phyloP scores from a whole-genome alignment of 2,329 filamentous ascomycete genomes.

The Alternaria arbusti region DNA sequence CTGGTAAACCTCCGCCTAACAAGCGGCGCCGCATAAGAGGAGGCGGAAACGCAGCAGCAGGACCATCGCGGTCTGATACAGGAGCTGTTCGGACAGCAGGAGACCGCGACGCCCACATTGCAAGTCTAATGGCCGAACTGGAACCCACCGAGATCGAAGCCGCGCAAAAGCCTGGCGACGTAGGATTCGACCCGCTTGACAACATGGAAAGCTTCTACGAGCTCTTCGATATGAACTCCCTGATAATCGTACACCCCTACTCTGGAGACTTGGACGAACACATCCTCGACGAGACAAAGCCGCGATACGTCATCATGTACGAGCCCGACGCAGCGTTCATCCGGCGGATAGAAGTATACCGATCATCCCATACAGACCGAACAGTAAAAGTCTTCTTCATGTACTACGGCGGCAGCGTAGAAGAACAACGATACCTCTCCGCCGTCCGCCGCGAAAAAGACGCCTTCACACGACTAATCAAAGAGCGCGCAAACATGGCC shows the following conservation, averaged over 20 bases:
- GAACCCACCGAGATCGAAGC: slow-evolving; percentile 80
- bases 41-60: slow-evolving; percentile 67
- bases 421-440: slow-evolving; percentile 92
- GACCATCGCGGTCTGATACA: slow-evolving; percentile 69
- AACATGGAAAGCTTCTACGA: slow-evolving; percentile 93
- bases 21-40: slow-evolving; percentile 87
- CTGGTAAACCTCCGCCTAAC: slow-evolving; percentile 75
- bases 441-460: slow-evolving; percentile 95
- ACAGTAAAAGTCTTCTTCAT: slow-evolving; percentile 95
- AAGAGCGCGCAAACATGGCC: slow-evolving; percentile 92
- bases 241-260: slow-evolving; percentile 90
- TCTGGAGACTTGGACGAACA: slow-evolving; percentile 96
- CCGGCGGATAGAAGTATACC: slow-evolving; percentile 90
- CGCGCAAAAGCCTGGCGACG: slow-evolving; percentile 72
- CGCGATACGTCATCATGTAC: slow-evolving; percentile 97
- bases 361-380: slow-evolving; percentile 88
- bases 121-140: slow-evolving; percentile 81
- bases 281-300: slow-evolving; percentile 91
- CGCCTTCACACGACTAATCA: slow-evolving; percentile 91
- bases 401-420: slow-evolving; percentile 93
- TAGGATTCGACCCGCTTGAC: slow-evolving; percentile 79
- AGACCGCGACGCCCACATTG: slow-evolving; percentile 82
- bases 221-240: slow-evolving; percentile 87
- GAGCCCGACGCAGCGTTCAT: slow-evolving; percentile 96
- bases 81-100: slow-evolving; percentile 77